Evolutionary conservation across 305 asterid species (phyloP), one percentile per base, ranked within the genome.

Genomic region (Fraxinus xanthoxyloides): DNA sequence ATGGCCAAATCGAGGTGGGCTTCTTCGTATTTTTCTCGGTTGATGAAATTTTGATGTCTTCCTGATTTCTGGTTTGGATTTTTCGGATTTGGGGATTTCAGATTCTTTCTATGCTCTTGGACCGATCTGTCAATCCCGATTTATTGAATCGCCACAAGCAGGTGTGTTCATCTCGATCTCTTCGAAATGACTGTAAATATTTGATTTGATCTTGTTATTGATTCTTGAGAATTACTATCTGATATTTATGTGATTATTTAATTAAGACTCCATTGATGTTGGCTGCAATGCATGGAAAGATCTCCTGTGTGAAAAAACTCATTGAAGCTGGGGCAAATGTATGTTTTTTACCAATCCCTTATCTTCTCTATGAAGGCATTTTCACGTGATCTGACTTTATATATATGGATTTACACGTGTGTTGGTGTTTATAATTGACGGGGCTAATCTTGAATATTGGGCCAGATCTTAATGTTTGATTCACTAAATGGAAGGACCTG

Each of bases 261-360:
- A 74, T 76, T 40, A 82, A 96, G 99, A 96, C 98, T 84, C 98
- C 99, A 76, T 84, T 96, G 92, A 96, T 94, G 99, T 84, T 96
- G 87, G 99, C 98, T 81, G 97, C 99, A 85, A 96, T 94, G 98
- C 95, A 93, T 78, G 98, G 98, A 83, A 91, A 91, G 92, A 88
- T 94, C 90, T 82, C 91, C 8, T 94, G 99, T 83, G 97, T 92
- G 76, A 82, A 83, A 82, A 92, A 90, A 91, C 94, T 96, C 28
- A 92, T 93, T 70, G 94, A 92, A 88, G 95, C 98, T 19, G 99
- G 99, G 79, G 97, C 98, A 32, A 96, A 93, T 90, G 99, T 94
- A 88, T 84, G 90, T 51, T 31, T 24, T 43, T 2, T 40, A 15
- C 48, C 43, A 75, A 77, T 84, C 26, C 31, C 72, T 30, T 28